Base-by-base conservation (phyloP, 352 stramenopile species). In the Phytophthora syringae region DNA sequence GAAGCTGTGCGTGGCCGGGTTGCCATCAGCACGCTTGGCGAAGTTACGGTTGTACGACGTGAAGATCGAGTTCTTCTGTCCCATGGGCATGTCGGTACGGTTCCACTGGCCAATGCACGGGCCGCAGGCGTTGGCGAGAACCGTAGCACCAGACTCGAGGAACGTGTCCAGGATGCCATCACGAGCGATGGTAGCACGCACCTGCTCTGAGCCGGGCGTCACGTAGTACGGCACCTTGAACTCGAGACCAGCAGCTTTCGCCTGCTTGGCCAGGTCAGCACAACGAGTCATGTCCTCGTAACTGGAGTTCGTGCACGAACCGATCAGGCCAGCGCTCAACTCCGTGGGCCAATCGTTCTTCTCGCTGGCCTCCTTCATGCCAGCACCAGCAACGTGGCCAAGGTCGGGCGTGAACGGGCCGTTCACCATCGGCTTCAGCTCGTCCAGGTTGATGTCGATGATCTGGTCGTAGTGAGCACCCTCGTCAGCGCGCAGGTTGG, bases 21-120 rank as follows among this genome's bases (percentile, higher is more conserved):
- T 98, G 42, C 92, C 93, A 64, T 98, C 93, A 80, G 96, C 95
- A 79, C 93, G 89, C 88, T 97, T 97, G 60, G 90, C 90, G 47
- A 98, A 98, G 86, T 98, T 98, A 73, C 93, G 81, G 89, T 98
- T 98, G 82, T 98, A 98, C 54, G 93, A 98, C 50, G 91, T 97
- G 68, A 98, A 90, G 73, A 98, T 98, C 54, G 90, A 97, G 86
- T 98, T 98, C 74, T 94, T 95, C 69, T 85, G 78, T 67, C 90
- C 91, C 79, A 85, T 82, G 37, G 89, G 74, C 65, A 95, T 79
- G 64, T 97, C 90, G 5, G 72, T 86, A 67, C 93, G 89, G 80
- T 98, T 97, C 93, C 93, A 98, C 88, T 98, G 91, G 21, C 93
- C 93, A 88, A 98, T 98, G 82, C 93, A 98, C 28, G 93, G 93